phyloP scores from a whole-genome alignment of 352 stramenopile genomes.

The Globisporangium spinosum region DNA sequence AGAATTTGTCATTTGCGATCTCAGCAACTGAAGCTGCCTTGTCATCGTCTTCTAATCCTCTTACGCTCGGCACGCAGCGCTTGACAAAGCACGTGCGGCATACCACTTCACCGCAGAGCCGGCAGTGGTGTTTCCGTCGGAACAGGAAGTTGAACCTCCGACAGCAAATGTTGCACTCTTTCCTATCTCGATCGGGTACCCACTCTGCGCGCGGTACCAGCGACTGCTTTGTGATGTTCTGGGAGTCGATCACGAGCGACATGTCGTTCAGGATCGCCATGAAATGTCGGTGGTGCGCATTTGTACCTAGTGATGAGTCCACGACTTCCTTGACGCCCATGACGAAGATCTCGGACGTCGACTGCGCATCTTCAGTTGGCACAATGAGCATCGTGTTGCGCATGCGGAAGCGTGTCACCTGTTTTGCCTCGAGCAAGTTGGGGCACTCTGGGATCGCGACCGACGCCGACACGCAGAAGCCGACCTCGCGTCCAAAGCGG shows the following conservation, averaged over 20 bases:
- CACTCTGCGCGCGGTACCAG: slow-evolving; percentile 29
- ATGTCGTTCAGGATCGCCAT: slow-evolving; percentile 52
- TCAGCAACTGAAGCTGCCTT: not conserved
- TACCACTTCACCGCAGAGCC: slow-evolving; percentile 47
- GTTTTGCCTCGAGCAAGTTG: slow-evolving; percentile 25
- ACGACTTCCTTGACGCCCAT: slow-evolving; percentile 34
- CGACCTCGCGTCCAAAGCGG: slow-evolving; percentile 31
- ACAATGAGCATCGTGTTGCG: slow-evolving; percentile 44
- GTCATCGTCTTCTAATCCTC: not conserved
- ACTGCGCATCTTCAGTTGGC: slow-evolving; percentile 26
- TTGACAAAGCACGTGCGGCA: slow-evolving; percentile 51
- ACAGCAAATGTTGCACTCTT: slow-evolving; percentile 23
- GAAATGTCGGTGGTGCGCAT: slow-evolving; percentile 38
- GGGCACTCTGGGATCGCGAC: slow-evolving; percentile 46
- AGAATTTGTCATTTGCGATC: slow-evolving; percentile 52
- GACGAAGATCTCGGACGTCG: slow-evolving; percentile 45
- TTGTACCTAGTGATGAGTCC: slow-evolving; percentile 29
- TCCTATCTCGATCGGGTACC: slow-evolving; percentile 32
- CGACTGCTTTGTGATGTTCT: slow-evolving; percentile 42
- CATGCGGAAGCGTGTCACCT: slow-evolving; percentile 37
- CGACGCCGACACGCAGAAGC: slow-evolving; percentile 36
- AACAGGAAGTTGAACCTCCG: slow-evolving; percentile 23
- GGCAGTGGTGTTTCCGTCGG: slow-evolving; percentile 44
- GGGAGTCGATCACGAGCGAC: slow-evolving; percentile 51
- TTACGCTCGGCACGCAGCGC: slow-evolving; percentile 25